Percentiles rank a stretch among this genome's conserved stretches.
Evolutionary conservation across 2,329 filamentous ascomycete species (phyloP).

Genomic region (Aspergillus pseudotamarii): DNA sequence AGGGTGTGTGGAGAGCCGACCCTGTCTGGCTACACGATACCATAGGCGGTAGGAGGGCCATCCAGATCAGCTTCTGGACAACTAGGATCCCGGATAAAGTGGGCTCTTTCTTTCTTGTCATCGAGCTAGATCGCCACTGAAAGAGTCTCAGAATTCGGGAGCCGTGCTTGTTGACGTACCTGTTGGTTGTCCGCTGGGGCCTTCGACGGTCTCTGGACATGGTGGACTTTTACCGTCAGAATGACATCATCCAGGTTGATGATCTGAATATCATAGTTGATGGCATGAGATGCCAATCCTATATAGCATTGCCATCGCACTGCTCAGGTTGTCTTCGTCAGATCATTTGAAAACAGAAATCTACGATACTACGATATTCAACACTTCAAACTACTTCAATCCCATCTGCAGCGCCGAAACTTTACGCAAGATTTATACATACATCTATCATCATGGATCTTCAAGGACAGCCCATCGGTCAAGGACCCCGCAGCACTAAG

Average conservation of each 20-base stretch:
- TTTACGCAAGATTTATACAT: neutral
- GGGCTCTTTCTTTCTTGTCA: conserved; percentile 5
- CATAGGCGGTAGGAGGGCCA: neutral
- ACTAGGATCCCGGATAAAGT: conserved; percentile 1
- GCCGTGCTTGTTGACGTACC: conserved; percentile 2
- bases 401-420: neutral
- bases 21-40: neutral
- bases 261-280: neutral
- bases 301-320: conserved; percentile 26
- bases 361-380: neutral
- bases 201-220: neutral
- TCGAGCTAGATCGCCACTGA: neutral
- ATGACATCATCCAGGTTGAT: conserved; percentile 34
- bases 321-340: neutral
- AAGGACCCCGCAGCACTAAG: conserved; percentile 39
- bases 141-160: neutral
- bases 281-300: conserved; percentile 8
- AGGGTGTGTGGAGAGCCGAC: neutral
- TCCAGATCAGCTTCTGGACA: too few relatives aligned
- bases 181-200: neutral
- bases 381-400: neutral
- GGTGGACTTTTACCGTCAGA: conserved; percentile 28
- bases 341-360: neutral
- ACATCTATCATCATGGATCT: conserved; percentile 39
- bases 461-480: conserved; percentile 41